phyloP scores from a whole-genome alignment of 805 yeast species.

The Teunomyces aglyptinius region DNA sequence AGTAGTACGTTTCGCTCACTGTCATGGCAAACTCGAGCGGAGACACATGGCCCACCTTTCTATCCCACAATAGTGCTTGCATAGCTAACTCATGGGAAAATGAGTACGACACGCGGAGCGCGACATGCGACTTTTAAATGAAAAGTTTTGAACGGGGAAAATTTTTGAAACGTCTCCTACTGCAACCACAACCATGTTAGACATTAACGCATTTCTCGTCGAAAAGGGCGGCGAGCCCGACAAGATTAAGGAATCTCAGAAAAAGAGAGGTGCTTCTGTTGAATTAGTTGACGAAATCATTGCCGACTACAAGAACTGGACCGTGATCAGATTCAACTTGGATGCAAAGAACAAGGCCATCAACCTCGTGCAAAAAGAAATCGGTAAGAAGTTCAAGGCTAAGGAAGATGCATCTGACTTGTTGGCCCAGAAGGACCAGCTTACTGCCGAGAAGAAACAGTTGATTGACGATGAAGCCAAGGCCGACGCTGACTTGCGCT shows the following conservation, averaged over 20 bases:
- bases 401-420: constrained; percentile 92
- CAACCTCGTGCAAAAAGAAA: constrained; percentile 88
- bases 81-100: constrained; percentile 20
- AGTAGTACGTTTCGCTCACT: constrained; percentile 36
- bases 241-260: constrained; percentile 80
- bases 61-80: constrained; percentile 40
- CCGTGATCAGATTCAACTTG: constrained; percentile 72
- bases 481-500: constrained; percentile 71
- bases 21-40: constrained; percentile 36
- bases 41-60: constrained; percentile 26
- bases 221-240: constrained; percentile 98
- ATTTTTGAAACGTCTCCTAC: not conserved
- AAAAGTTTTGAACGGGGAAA: constrained; percentile 1
- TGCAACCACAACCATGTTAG: constrained; percentile 60
- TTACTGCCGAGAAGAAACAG: constrained; percentile 67
- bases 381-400: constrained; percentile 88
- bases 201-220: constrained; percentile 84
- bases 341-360: constrained; percentile 87
- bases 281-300: constrained; percentile 96
- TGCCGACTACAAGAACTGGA: constrained; percentile 89
- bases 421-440: constrained; percentile 73
- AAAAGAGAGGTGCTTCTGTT: constrained; percentile 90
- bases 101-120: not conserved
- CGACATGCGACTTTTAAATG: constrained; percentile 3
- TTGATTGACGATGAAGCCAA: constrained; percentile 68